Evolutionary conservation across 176 grass and related monocot genomes (phyloP).

Genomic region (Canna indica): DNA sequence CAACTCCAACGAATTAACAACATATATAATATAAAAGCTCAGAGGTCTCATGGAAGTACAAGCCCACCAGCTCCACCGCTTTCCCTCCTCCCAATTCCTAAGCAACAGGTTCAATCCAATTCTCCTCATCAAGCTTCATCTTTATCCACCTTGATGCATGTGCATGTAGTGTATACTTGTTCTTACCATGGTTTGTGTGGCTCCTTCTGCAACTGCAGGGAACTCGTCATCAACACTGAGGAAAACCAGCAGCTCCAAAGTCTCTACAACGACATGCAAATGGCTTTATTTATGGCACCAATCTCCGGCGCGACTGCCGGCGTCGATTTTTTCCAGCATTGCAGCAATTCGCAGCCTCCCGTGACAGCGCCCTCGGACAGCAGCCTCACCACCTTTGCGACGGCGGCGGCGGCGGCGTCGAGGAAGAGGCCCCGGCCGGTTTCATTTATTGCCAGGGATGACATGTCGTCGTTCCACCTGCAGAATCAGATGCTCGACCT

Average conservation of each 20-base stretch:
- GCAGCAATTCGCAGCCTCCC: neutral
- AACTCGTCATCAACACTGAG: neutral
- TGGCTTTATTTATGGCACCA: neutral
- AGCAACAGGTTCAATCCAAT: constrained; percentile 13
- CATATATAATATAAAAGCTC: neutral
- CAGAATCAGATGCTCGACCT: constrained; percentile 46
- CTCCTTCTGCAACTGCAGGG: neutral
- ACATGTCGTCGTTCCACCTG: constrained; percentile 9
- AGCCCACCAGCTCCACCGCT: constrained; percentile 27
- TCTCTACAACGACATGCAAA: neutral
- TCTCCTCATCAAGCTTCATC: too few species aligned
- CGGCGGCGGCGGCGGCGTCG: neutral
- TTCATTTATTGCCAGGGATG: constrained; percentile 12
- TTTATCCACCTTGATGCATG: too few species aligned
- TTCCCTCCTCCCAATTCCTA: constrained; percentile 14
- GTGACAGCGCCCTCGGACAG: constrained; percentile 21
- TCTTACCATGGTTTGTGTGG: too few species aligned
- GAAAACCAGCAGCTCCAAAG: neutral
- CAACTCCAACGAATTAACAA: neutral
- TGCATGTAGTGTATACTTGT: too few species aligned
- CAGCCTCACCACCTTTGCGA: constrained; percentile 32
- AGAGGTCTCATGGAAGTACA: constrained; percentile 51
- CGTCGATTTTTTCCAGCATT: too few species aligned
- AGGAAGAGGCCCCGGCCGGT: constrained; percentile 14
- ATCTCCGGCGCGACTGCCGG: neutral